A percentile compares a stretch with the other conserved stretches of the same genome.
phyloP scores from a whole-genome alignment of 1,284 basidiomycete species.

The Ceratobasidium sp. region DNA sequence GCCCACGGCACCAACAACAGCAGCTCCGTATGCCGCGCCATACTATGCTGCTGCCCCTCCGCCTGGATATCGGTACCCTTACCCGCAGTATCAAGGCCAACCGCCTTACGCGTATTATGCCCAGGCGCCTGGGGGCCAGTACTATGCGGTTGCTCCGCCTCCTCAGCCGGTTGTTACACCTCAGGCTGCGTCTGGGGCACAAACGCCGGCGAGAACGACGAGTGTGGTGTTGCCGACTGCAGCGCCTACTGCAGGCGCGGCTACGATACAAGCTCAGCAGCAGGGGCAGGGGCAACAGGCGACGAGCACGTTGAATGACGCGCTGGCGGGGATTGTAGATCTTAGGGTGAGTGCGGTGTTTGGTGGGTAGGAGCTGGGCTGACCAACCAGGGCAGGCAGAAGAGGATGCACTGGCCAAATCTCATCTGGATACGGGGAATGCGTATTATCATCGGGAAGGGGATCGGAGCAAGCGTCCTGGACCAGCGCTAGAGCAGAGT shows the following conservation, averaged over 20 bases:
- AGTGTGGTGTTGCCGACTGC: constrained; percentile 35
- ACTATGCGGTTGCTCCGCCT: constrained; percentile 30
- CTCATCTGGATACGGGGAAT: constrained; percentile 35
- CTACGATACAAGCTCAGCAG: constrained; percentile 9
- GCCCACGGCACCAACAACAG: constrained; percentile 31
- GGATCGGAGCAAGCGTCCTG: constrained; percentile 70
- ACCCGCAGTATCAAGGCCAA: constrained; percentile 45
- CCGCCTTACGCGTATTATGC: constrained; percentile 45
- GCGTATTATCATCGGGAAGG: constrained; percentile 66
- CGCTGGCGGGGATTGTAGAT: constrained; percentile 84
- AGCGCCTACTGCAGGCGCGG: constrained; percentile 66
- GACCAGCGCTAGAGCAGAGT: constrained; percentile 54
- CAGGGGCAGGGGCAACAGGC: constrained; percentile 43
- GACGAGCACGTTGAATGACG: constrained; percentile 75
- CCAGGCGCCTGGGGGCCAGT: constrained; percentile 29
- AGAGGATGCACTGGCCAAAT: constrained; percentile 70
- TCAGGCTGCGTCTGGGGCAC: constrained; percentile 34
- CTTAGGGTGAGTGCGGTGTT: constrained; percentile 66
- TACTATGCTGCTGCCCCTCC: constrained; percentile 31
- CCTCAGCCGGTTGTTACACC: constrained; percentile 28
- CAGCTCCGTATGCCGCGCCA: constrained; percentile 26
- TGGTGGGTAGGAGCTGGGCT: constrained; percentile 34
- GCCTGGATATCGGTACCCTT: constrained; percentile 38
- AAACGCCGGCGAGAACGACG: constrained; percentile 47
- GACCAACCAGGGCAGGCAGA: constrained; percentile 69